phyloP scores from a whole-genome alignment of 192 early-diverging fungal species.

The Bifiguratus adelaidae region DNA sequence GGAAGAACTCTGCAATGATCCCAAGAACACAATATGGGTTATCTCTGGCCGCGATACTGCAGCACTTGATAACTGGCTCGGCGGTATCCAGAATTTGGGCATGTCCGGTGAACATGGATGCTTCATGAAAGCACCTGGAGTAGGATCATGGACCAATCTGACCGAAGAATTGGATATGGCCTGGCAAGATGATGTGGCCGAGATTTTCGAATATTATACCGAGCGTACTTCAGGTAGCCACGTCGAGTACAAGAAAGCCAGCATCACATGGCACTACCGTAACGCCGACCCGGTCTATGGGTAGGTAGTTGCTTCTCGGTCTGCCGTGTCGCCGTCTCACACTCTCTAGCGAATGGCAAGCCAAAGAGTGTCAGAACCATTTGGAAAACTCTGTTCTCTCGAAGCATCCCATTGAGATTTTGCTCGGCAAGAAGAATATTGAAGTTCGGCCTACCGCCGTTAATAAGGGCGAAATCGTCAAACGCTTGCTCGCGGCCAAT shows the following conservation, averaged over 20 bases:
- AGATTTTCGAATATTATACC: slow-evolving; percentile 91
- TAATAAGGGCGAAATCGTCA: slow-evolving; percentile 97
- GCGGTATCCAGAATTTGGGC: slow-evolving; percentile 64
- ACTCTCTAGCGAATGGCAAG: slow-evolving; percentile 67
- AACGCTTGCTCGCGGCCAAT: slow-evolving; percentile 54
- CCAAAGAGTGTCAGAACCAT: slow-evolving; percentile 96
- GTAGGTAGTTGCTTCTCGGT: slow-evolving; percentile 3
- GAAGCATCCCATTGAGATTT: slow-evolving; percentile 89
- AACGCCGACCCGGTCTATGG: slow-evolving; percentile 93
- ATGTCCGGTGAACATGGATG: slow-evolving; percentile 92
- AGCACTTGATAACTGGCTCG: slow-evolving; percentile 77
- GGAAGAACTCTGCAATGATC: slow-evolving; percentile 54
- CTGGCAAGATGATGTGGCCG: slow-evolving; percentile 90
- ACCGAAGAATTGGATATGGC: slow-evolving; percentile 68
- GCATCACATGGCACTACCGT: slow-evolving; percentile 96
- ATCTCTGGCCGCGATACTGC: slow-evolving; percentile 88
- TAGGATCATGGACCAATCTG: slow-evolving; percentile 65
- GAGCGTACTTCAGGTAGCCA: slow-evolving; percentile 92
- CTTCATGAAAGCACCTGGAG: slow-evolving; percentile 77
- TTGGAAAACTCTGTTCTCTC: slow-evolving; percentile 83
- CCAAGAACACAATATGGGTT: slow-evolving; percentile 77
- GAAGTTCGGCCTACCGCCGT: slow-evolving; percentile 88
- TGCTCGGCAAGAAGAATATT: slow-evolving; percentile 94
- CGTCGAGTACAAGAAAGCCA: slow-evolving; percentile 86
- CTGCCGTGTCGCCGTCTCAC: not conserved